Percentiles rank a stretch among this genome's conserved stretches.
Evolutionary conservation across 352 stramenopile genomes (phyloP).

Genomic region (Blastocystis sp.): DNA sequence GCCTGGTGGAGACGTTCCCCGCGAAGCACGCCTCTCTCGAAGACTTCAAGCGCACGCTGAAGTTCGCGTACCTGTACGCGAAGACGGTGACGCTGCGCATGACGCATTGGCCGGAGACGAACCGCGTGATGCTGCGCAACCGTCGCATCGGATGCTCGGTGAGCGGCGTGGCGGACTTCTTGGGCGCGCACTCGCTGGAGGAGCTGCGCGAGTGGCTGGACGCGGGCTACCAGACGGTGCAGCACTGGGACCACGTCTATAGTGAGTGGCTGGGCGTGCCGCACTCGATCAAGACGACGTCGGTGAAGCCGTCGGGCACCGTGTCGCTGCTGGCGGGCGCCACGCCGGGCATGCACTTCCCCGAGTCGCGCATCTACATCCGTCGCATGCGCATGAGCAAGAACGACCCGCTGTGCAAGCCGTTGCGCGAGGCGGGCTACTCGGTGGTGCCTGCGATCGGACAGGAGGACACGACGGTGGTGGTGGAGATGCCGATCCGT

Average conservation of each 20-base stretch:
- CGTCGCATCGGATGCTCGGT: slow-evolving; percentile 86
- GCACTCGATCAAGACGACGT: slow-evolving; percentile 90
- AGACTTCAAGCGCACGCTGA: slow-evolving; percentile 82
- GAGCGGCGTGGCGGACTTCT: slow-evolving; percentile 86
- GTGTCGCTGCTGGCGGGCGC: slow-evolving; percentile 86
- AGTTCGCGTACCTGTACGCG: slow-evolving; percentile 84
- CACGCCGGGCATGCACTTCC: slow-evolving; percentile 88
- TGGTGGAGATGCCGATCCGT: slow-evolving; percentile 86
- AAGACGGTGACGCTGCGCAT: slow-evolving; percentile 87
- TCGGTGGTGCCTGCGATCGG: slow-evolving; percentile 78
- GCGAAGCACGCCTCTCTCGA: slow-evolving; percentile 79
- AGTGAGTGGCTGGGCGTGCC: slow-evolving; percentile 77
- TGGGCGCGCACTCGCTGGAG: slow-evolving; percentile 79
- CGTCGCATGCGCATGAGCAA: slow-evolving; percentile 82
- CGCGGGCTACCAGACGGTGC: slow-evolving; percentile 79
- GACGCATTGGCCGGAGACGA: slow-evolving; percentile 86
- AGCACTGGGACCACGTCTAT: slow-evolving; percentile 78
- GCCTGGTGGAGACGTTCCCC: slow-evolving; percentile 88
- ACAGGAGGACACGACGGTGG: slow-evolving; percentile 81
- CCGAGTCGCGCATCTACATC: slow-evolving; percentile 87
- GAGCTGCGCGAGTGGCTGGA: slow-evolving; percentile 84
- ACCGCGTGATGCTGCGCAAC: slow-evolving; percentile 86
- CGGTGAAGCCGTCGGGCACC: slow-evolving; percentile 82
- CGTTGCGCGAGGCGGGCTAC: slow-evolving; percentile 79
- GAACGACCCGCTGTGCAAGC: slow-evolving; percentile 79